Percentiles rank a stretch among this genome's conserved stretches.
phyloP scores from a whole-genome alignment of 2,329 filamentous ascomycete genomes.

The Tolypocladium tropicale region DNA sequence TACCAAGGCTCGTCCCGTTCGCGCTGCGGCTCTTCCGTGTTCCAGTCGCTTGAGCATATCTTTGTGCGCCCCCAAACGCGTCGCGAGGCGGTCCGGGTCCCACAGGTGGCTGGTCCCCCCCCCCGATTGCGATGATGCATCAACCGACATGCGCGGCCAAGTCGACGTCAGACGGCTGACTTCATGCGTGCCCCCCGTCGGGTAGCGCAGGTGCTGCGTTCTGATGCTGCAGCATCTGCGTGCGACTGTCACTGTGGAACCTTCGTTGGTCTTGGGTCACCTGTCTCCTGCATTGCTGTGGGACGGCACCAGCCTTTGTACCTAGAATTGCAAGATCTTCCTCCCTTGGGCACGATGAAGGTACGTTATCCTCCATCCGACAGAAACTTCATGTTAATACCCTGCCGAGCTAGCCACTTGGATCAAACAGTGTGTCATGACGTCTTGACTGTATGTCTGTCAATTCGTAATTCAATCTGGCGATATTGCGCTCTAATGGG shows the following conservation, averaged over 20 bases:
- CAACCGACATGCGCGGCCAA: background rate
- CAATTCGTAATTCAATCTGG: background rate
- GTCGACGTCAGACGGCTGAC: background rate
- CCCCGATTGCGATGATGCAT: slow-evolving; percentile 1
- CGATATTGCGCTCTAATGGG: background rate
- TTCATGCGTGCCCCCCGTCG: background rate
- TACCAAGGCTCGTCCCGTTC: slow-evolving; percentile 25
- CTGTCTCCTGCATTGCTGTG: background rate
- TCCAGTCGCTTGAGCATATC: background rate
- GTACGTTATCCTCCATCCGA: too few species aligned
- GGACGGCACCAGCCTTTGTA: background rate
- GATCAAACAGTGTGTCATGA: background rate
- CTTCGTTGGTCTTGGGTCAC: background rate
- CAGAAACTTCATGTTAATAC: background rate
- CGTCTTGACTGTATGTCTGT: background rate
- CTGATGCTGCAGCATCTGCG: background rate
- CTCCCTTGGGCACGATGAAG: too few species aligned
- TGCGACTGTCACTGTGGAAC: background rate
- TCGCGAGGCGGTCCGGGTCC: background rate
- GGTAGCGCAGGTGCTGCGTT: background rate
- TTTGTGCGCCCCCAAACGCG: background rate
- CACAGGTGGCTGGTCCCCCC: background rate
- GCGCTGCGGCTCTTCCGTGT: slow-evolving; percentile 12
- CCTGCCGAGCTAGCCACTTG: too few species aligned
- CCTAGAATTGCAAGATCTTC: too few species aligned